Base-by-base conservation (phyloP, 2,329 filamentous ascomycete genomes). In the Phaeoacremonium minimum region DNA sequence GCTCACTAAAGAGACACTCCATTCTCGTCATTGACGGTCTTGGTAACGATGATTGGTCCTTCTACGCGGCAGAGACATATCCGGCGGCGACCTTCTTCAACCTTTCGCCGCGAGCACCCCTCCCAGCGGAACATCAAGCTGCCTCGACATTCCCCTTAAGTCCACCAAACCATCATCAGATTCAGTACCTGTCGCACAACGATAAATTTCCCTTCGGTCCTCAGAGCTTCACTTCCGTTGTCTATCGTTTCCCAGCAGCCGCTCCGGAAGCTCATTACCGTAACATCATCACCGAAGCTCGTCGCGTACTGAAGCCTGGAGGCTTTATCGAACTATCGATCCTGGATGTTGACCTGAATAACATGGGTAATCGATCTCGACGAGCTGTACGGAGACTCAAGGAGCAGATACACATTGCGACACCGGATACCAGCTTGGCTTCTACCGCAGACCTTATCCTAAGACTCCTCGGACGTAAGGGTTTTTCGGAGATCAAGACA, bases 21-120 rank as follows among this genome's bases (percentile, higher is more conserved):
- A 78, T 93, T 17, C 70, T 93, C 4, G 83, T 93, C 14, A 73
- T 93, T 38, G 87, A 93, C 60, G 87, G 87, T 5, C 78, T 93
- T 18, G 87, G 87, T n/a, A 90, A 89, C 51, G 80, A 85, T 46
- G 87, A 93, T 53, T 93, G 87, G 87, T 90, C 86, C 0, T 90
- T 87, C 56, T 91, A 89, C 48, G 85, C 85, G 15, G 85, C 87
- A 6, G 79, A 90, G 52, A 88, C 85, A 1, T 91, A 91, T 46
- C 83, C 84, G 0, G 70, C 71, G 1, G 83, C 83, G 0, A 83
- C 78, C 3, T 83, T 93, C 44, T 91, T 87, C 64, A 88, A 90
- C 52, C 69, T 91, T 16, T 82, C 78, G 1, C 78, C 79, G 7
- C 64, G 74, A 18, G 66, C 72, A 28, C 71, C 71, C 28, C 49